Percentiles rank a stretch among this genome's conserved stretches.
Evolutionary conservation across 2,329 filamentous ascomycete genomes (phyloP).

Genomic region (Byssothecium circinans): DNA sequence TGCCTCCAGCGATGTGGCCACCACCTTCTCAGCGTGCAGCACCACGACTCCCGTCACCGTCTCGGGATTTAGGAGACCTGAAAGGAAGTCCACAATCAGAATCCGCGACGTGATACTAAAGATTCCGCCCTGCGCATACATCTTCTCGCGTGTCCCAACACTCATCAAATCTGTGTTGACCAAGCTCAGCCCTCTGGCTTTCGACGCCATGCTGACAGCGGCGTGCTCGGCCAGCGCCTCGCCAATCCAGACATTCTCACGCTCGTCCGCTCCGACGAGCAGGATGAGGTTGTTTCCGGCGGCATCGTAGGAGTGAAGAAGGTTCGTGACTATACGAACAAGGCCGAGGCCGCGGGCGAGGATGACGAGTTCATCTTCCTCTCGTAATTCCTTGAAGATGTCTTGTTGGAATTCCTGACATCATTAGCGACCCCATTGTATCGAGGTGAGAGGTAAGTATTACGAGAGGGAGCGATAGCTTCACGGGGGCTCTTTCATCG

Average conservation of each 20-base stretch:
- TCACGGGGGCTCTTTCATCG: constrained; percentile 62
- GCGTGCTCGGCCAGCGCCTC: constrained; percentile 95
- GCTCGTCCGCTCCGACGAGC: constrained; percentile 84
- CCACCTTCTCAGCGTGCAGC: constrained; percentile 82
- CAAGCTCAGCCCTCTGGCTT: constrained; percentile 81
- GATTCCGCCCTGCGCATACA: constrained; percentile 86
- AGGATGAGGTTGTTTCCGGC: constrained; percentile 91
- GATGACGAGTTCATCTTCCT: constrained; percentile 91
- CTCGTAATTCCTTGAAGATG: constrained; percentile 71
- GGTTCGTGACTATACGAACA: constrained; percentile 88
- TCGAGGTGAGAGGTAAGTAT: constrained; percentile 15
- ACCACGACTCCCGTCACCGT: constrained; percentile 85
- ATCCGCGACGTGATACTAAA: constrained; percentile 97
- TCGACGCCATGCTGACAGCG: constrained; percentile 79
- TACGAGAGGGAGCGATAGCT: constrained; percentile 77
- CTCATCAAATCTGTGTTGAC: constrained; percentile 95
- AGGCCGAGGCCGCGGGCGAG: constrained; percentile 90
- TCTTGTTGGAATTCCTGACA: constrained; percentile 83
- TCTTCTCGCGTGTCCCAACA: constrained; percentile 83
- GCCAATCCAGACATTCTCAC: constrained; percentile 95
- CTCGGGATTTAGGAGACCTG: constrained; percentile 76
- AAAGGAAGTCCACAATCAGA: constrained; percentile 88
- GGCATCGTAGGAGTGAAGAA: constrained; percentile 95
- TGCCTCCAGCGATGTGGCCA: constrained; percentile 86
- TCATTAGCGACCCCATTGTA: constrained; percentile 22